These are phyloP conservation scores for Cystofilobasidium macerans DNA, from an alignment of 768 basidiomycete genomes.

Conservation along the genomic window DNA sequence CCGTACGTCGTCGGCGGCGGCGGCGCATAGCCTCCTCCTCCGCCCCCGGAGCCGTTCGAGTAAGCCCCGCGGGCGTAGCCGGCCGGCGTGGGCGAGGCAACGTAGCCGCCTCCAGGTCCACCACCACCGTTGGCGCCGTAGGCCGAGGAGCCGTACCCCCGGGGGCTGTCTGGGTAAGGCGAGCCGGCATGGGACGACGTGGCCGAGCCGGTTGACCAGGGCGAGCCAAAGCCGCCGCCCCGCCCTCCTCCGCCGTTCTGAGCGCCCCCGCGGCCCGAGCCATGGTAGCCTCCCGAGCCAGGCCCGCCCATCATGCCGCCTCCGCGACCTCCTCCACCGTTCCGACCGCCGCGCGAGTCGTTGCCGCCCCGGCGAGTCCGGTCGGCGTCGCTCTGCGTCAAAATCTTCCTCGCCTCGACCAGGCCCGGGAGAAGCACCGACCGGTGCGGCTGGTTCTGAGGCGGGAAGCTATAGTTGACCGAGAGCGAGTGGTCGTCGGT, in stretches of 20 bases:
- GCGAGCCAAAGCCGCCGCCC: slow-evolving; percentile 4
- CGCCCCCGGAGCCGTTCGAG: slow-evolving; percentile 30
- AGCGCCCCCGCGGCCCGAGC: slow-evolving; percentile 9
- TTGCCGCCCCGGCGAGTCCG: slow-evolving; percentile 45
- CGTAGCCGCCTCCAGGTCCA: slow-evolving; percentile 12
- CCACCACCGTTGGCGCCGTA: slow-evolving; percentile 30
- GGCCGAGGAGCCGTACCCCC: slow-evolving; percentile 5
- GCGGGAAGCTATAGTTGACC: slow-evolving; percentile 77
- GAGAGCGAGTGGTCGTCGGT: slow-evolving; percentile 77
- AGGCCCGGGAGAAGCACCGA: slow-evolving; percentile 70
- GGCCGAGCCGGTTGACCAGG: slow-evolving; percentile 9
- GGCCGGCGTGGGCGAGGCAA: slow-evolving; percentile 22
- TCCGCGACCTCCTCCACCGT: too few species aligned
- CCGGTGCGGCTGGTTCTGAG: slow-evolving; percentile 71
- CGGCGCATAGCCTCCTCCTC: not conserved
- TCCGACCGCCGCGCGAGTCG: slow-evolving; percentile 30
- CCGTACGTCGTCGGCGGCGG: slow-evolving; percentile 16
- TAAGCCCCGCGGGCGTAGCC: slow-evolving; percentile 16
- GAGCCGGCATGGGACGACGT: slow-evolving; percentile 2
- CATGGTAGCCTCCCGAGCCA: slow-evolving; percentile 10
- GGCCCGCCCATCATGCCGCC: slow-evolving; percentile 26
- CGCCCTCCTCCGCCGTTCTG: slow-evolving; percentile 10
- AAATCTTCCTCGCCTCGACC: slow-evolving; percentile 48
- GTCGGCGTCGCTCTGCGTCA: slow-evolving; percentile 64
- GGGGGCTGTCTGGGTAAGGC: slow-evolving; percentile 17